Evolutionary conservation across 192 early-diverging fungal species (phyloP).

Genomic region (Coemansia sp.): DNA sequence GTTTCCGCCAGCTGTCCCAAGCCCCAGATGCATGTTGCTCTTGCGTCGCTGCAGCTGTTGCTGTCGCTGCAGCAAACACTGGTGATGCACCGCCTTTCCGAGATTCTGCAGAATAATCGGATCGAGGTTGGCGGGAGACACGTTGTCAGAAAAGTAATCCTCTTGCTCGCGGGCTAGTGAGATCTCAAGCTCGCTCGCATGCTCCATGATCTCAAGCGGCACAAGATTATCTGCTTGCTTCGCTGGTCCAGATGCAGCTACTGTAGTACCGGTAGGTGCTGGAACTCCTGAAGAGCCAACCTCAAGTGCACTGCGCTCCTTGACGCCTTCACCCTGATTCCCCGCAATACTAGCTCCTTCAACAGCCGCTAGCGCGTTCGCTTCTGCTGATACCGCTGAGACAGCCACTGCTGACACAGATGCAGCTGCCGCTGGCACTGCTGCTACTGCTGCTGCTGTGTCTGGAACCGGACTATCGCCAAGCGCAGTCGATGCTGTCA

Average conservation of each 20-base stretch:
- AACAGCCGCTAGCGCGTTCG: neutral
- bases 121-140: slow-evolving; percentile 39
- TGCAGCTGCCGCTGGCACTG: neutral
- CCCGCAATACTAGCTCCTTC: neutral
- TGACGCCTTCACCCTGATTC: neutral
- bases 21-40: slow-evolving; percentile 55
- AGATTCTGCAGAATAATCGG: slow-evolving; percentile 45
- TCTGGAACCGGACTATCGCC: neutral
- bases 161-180: slow-evolving; percentile 53
- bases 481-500: slow-evolving; percentile 26
- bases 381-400: neutral
- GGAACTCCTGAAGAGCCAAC: neutral
- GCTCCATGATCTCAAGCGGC: slow-evolving; percentile 54
- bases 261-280: neutral
- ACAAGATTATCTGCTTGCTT: slow-evolving; percentile 15
- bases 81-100: slow-evolving; percentile 49
- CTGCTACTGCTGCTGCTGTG: neutral
- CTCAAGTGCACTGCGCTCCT: neutral
- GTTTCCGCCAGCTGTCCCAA: slow-evolving; percentile 20
- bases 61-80: slow-evolving; percentile 41
- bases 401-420: neutral
- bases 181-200: slow-evolving; percentile 51
- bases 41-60: slow-evolving; percentile 48
- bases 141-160: slow-evolving; percentile 50
- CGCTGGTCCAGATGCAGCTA: neutral